A percentile compares a stretch with the other conserved stretches of the same genome.
These are phyloP conservation scores for Micromonas pusilla DNA, from an alignment of 139 green algal species.

Conservation along the genomic window DNA sequence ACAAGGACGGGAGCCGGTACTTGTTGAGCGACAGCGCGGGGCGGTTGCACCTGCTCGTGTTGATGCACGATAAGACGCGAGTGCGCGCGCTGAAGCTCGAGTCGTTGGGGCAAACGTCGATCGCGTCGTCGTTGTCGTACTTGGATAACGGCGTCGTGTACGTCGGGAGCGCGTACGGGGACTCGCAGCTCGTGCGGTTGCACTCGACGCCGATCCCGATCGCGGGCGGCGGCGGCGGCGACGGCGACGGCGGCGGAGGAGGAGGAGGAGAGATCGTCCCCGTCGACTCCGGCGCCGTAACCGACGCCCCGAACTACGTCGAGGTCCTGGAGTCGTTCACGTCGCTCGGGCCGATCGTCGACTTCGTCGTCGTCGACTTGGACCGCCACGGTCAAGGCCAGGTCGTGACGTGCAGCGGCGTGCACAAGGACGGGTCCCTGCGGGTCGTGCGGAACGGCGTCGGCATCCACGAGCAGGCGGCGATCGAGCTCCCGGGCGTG, in stretches of 20 bases:
- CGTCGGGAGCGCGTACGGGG: conserved; percentile 60
- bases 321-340: conserved; percentile 80
- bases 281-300: background rate
- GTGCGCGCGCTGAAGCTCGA: conserved; percentile 73
- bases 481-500: conserved; percentile 49
- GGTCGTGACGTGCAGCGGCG: conserved; percentile 84
- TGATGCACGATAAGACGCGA: conserved; percentile 54
- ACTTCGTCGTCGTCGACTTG: conserved; percentile 89
- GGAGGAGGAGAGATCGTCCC: background rate
- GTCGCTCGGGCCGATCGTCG: conserved; percentile 90
- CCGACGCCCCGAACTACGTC: conserved; percentile 29
- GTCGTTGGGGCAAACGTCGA: conserved; percentile 63
- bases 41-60: conserved; percentile 72
- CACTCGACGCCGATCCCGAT: conserved; percentile 29
- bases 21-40: conserved; percentile 78
- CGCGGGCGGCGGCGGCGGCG: no score
- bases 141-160: conserved; percentile 89
- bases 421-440: conserved; percentile 63
- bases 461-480: conserved; percentile 83
- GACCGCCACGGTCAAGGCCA: conserved; percentile 92
- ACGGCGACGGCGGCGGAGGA: no score
- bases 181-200: conserved; percentile 77
- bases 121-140: conserved; percentile 73
- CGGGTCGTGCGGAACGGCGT: conserved; percentile 93
- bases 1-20: conserved; percentile 76